Conservation (phyloP, 352 stramenopile genomes). For the Blastocystis sp. region DNA sequence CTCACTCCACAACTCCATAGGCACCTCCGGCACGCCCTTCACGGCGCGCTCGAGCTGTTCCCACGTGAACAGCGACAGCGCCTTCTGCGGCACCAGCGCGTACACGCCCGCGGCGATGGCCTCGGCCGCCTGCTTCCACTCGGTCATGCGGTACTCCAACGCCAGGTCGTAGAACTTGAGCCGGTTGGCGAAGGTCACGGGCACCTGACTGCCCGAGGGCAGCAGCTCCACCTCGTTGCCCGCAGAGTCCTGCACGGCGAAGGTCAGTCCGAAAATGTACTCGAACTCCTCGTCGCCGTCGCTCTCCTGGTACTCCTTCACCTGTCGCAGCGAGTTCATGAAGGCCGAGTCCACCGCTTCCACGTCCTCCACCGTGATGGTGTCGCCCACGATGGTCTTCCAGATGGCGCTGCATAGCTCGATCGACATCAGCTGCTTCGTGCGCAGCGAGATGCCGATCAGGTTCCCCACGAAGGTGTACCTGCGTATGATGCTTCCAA, state of each 20-base stretch:
- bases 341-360: slow-evolving; percentile 80
- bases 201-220: slow-evolving; percentile 70
- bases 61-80: slow-evolving; percentile 75
- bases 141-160: slow-evolving; percentile 73
- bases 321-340: slow-evolving; percentile 81
- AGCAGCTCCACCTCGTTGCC: slow-evolving; percentile 76
- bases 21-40: slow-evolving; percentile 73
- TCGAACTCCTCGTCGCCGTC: slow-evolving; percentile 80
- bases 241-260: slow-evolving; percentile 82
- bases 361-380: slow-evolving; percentile 78
- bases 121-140: slow-evolving; percentile 75
- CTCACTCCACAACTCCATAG: neutral
- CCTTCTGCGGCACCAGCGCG: slow-evolving; percentile 73
- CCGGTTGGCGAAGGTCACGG: slow-evolving; percentile 73
- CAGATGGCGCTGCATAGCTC: slow-evolving; percentile 82
- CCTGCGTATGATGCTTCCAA: slow-evolving; percentile 74
- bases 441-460: slow-evolving; percentile 82
- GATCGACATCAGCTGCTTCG: slow-evolving; percentile 81
- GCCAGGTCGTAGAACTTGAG: slow-evolving; percentile 72
- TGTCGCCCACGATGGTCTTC: slow-evolving; percentile 80
- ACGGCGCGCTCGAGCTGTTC: slow-evolving; percentile 75
- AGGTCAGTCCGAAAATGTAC: slow-evolving; percentile 84
- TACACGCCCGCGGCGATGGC: slow-evolving; percentile 73
- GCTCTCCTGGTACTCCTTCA: slow-evolving; percentile 78
- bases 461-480: slow-evolving; percentile 87